These are phyloP conservation scores for Flueggea neowawraea DNA, from an alignment of 441 rosid genomes.

Conservation along the genomic window DNA sequence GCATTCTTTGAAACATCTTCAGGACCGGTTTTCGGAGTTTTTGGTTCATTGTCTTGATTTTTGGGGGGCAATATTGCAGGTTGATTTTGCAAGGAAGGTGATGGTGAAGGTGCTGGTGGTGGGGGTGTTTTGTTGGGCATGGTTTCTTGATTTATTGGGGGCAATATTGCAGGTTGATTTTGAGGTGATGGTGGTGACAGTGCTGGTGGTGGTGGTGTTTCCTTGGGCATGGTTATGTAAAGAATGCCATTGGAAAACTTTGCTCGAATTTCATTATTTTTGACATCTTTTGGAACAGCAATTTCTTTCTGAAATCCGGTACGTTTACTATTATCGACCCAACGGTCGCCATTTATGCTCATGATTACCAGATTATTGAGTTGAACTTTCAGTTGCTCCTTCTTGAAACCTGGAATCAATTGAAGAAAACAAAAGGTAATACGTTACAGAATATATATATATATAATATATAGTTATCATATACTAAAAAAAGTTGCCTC, in stretches of 20 bases:
- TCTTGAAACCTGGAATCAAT: slow-evolving; percentile 23
- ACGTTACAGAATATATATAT: not conserved
- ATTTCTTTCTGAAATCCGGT: slow-evolving; percentile 22
- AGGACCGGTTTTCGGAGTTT: too few species aligned
- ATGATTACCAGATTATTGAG: slow-evolving; percentile 7
- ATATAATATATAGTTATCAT: too few species aligned
- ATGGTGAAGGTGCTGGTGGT: too few species aligned
- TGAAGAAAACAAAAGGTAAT: not conserved
- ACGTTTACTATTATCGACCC: slow-evolving; percentile 1
- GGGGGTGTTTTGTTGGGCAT: too few species aligned
- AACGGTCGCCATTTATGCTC: slow-evolving; percentile 22
- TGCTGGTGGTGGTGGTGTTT: not conserved
- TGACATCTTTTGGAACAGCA: slow-evolving; percentile 5
- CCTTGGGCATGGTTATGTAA: slow-evolving; percentile 15
- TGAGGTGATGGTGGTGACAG: too few species aligned
- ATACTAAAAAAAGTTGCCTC: too few species aligned
- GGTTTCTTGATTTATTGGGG: too few species aligned
- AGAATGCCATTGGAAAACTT: slow-evolving; percentile 20
- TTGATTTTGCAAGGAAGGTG: too few species aligned
- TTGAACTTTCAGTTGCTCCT: slow-evolving; percentile 18
- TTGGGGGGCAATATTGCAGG: too few species aligned
- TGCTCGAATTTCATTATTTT: slow-evolving; percentile 14
- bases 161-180: too few species aligned
- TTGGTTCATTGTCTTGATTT: too few species aligned
- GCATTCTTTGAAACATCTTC: too few species aligned